A percentile compares a stretch with the other conserved stretches of the same genome.
phyloP scores from a whole-genome alignment of 352 stramenopile genomes.

The Phytophthora multivora region DNA sequence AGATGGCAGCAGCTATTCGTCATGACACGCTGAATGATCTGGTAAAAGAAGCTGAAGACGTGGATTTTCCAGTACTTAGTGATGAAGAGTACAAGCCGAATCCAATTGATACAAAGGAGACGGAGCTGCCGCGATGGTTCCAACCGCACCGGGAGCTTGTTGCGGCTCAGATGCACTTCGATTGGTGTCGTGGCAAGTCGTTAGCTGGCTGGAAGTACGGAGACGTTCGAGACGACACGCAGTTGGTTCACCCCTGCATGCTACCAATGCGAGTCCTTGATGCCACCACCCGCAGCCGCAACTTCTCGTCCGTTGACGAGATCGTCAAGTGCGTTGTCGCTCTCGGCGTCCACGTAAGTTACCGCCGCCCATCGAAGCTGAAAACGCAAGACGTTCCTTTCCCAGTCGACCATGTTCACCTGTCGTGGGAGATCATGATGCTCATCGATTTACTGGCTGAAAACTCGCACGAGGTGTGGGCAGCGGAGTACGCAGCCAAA shows the following conservation, averaged over 20 bases:
- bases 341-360: slow-evolving; percentile 49
- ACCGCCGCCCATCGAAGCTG: slow-evolving; percentile 15
- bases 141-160: slow-evolving; percentile 34
- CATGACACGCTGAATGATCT: slow-evolving; percentile 20
- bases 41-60: slow-evolving; percentile 6
- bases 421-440: slow-evolving; percentile 71
- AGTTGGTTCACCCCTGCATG: slow-evolving; percentile 53
- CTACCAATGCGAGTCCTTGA: slow-evolving; percentile 56
- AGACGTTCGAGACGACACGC: slow-evolving; percentile 40
- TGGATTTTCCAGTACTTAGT: neutral
- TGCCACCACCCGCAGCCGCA: slow-evolving; percentile 38
- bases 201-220: slow-evolving; percentile 52
- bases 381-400: slow-evolving; percentile 37
- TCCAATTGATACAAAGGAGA: slow-evolving; percentile 40
- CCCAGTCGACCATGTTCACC: slow-evolving; percentile 33
- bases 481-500: slow-evolving; percentile 42
- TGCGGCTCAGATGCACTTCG: slow-evolving; percentile 65
- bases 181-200: slow-evolving; percentile 64
- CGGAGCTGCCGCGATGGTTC: slow-evolving; percentile 45
- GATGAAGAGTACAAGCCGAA: slow-evolving; percentile 37
- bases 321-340: slow-evolving; percentile 67
- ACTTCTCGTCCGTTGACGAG: slow-evolving; percentile 54
- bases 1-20: slow-evolving; percentile 38
- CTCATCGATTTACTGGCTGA: slow-evolving; percentile 72
- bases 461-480: slow-evolving; percentile 78